phyloP scores from a whole-genome alignment of 495 filamentous ascomycete species.

The Acidomyces sp. region DNA sequence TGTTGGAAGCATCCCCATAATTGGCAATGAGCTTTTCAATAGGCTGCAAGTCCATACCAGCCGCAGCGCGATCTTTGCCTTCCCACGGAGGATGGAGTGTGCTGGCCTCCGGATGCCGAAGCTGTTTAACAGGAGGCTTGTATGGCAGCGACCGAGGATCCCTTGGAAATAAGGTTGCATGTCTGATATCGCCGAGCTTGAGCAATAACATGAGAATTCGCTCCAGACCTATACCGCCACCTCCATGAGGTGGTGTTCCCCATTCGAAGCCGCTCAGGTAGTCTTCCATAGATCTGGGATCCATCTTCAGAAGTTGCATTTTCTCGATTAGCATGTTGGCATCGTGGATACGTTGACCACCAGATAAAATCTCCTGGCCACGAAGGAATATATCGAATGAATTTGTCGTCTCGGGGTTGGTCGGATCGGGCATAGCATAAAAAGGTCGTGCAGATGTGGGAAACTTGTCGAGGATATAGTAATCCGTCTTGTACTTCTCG shows the following conservation, averaged over 20 bases:
- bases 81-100: conserved; percentile 53
- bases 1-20: conserved; percentile 80
- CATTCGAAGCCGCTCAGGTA: conserved; percentile 81
- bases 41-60: conserved; percentile 46
- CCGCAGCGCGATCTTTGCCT: conserved; percentile 32
- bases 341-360: conserved; percentile 85
- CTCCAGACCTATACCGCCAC: conserved; percentile 82
- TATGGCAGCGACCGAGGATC: conserved; percentile 70
- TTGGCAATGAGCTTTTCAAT: conserved; percentile 74
- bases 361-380: conserved; percentile 83
- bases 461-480: conserved; percentile 93
- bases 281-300: conserved; percentile 66
- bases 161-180: conserved; percentile 70
- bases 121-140: conserved; percentile 36
- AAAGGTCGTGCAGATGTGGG: conserved; percentile 73
- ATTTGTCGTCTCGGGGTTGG: conserved; percentile 62
- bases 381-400: conserved; percentile 94
- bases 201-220: conserved; percentile 74
- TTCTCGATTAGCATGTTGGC: conserved; percentile 58
- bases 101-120: conserved; percentile 68
- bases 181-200: conserved; percentile 74
- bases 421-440: conserved; percentile 82
- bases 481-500: conserved; percentile 77
- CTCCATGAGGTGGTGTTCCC: conserved; percentile 80
- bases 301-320: conserved; percentile 62